These are phyloP conservation scores for Cymodocea nodosa DNA, from an alignment of 116 monocot species.

Conservation along the genomic window DNA sequence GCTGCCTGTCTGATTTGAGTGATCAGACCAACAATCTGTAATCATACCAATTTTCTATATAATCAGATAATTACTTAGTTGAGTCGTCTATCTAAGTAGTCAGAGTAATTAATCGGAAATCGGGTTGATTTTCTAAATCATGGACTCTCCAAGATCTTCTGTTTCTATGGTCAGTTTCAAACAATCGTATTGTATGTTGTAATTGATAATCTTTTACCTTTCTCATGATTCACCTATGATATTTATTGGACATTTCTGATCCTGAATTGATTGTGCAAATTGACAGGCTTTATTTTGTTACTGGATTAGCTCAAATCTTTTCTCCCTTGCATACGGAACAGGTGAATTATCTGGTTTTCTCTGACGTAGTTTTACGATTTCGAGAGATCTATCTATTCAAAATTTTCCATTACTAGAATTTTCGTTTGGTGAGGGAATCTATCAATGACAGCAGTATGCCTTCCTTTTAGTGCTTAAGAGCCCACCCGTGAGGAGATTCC, in stretches of 20 bases:
- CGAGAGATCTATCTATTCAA: background rate
- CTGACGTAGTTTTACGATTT: background rate
- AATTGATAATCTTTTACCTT: background rate
- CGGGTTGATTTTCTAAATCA: no score
- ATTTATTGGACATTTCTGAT: background rate
- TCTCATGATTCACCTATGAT: background rate
- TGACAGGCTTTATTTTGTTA: conserved; percentile 88
- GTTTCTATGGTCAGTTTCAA: background rate
- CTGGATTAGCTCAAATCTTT: conserved; percentile 92
- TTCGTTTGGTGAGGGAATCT: background rate
- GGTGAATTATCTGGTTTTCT: conserved; percentile 28
- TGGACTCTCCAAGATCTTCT: no score
- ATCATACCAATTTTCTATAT: no score
- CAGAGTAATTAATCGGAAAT: no score
- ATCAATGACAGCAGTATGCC: background rate
- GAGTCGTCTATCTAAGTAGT: no score
- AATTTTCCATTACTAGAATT: background rate
- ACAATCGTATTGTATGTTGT: background rate
- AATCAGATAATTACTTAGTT: no score
- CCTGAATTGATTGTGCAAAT: background rate
- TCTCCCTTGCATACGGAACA: conserved; percentile 71
- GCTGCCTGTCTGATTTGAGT: no score
- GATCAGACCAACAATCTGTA: no score
- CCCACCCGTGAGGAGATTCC: conserved; percentile 49
- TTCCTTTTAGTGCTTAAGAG: conserved; percentile 40